Evolutionary conservation across 352 stramenopile species (phyloP), one percentile per base, ranked within the genome.

Genomic region (Pythium pyrilobum): DNA sequence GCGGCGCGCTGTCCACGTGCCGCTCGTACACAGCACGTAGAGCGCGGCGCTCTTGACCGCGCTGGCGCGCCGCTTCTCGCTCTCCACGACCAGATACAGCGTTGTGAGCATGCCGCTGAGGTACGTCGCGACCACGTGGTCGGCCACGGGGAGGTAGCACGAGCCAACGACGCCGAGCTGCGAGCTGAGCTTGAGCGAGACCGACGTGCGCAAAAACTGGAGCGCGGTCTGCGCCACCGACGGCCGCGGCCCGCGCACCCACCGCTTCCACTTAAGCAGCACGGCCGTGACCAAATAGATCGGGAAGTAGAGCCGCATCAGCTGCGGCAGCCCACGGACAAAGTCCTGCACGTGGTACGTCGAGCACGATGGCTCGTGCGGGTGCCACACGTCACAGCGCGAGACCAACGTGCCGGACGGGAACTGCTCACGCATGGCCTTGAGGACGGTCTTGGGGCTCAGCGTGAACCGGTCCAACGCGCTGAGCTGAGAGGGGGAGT

Each of bases 231-330:
- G 49, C 6, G 38, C 18, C 16, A 86, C 31, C 8, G 60, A 47
- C 13, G 78, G 78, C 2, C 78, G 71, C 4, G 78, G 78, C 0
- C 75, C 78, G 32, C 57, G 76, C n/a, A 85, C 39, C 78, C 78
- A 89, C 16, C 59, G 61, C 45, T 83, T 85, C 64, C 78, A 84
- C 51, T 76, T 78, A 12, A 71, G 59, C n/a, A 72, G 54, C 25
- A 78, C 60, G 13, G 71, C 64, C 21, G 75, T 85, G 51, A 75
- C 41, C 5, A 75, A 41, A 64, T 81, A 89, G 66, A 89, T 85
- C n/a, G 78, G 75, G 15, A 85, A 56, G 51, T 86, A 84, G 18
- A 89, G 50, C 29, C 62, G 56, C 42, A 75, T 64, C 4, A 76
- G 65, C 21, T 71, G 68, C 33, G 40, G 67, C 59, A 87, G 72